Conservation (phyloP, 2,329 filamentous ascomycete genomes). For the Fusarium nodosum region DNA sequence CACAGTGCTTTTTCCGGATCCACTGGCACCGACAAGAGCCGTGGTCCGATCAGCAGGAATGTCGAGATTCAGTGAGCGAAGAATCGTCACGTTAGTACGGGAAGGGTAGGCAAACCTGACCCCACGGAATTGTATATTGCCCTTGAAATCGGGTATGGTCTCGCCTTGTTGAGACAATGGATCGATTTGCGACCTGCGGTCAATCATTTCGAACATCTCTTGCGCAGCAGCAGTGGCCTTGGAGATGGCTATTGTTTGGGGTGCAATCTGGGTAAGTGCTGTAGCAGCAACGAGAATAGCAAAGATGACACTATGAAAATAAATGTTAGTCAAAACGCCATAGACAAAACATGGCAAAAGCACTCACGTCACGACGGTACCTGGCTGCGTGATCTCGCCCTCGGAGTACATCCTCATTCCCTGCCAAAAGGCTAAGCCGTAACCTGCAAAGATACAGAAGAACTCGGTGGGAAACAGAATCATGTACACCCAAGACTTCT, state of each 20-base stretch:
- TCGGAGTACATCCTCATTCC: conserved; percentile 61
- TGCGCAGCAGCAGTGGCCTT: conserved; percentile 62
- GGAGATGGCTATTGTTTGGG: conserved; percentile 61
- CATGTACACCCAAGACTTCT: conserved; percentile 60
- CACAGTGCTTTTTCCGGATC: conserved; percentile 71
- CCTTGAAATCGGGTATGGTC: conserved; percentile 50
- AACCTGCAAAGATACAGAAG: conserved; percentile 63
- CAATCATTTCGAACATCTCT: conserved; percentile 63
- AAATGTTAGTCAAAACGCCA: not conserved
- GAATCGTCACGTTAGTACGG: conserved; percentile 63
- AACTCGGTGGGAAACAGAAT: conserved; percentile 62
- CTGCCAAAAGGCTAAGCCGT: conserved; percentile 66
- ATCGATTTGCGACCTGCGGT: conserved; percentile 60
- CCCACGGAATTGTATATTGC: conserved; percentile 63
- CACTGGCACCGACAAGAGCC: conserved; percentile 70
- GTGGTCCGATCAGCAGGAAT: conserved; percentile 64
- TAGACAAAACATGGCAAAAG: not conserved
- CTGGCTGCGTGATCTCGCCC: conserved; percentile 61
- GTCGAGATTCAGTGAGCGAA: conserved; percentile 58
- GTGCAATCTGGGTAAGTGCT: conserved; percentile 62
- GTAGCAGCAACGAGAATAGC: conserved; percentile 62
- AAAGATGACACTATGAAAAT: conserved; percentile 58
- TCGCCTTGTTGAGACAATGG: conserved; percentile 57
- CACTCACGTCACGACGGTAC: conserved; percentile 62
- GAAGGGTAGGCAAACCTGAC: conserved; percentile 70